A percentile compares a stretch with the other conserved stretches of the same genome.
These are phyloP conservation scores for Escovopsis sp. DNA, from an alignment of 2,329 filamentous ascomycete species.

Conservation along the genomic window DNA sequence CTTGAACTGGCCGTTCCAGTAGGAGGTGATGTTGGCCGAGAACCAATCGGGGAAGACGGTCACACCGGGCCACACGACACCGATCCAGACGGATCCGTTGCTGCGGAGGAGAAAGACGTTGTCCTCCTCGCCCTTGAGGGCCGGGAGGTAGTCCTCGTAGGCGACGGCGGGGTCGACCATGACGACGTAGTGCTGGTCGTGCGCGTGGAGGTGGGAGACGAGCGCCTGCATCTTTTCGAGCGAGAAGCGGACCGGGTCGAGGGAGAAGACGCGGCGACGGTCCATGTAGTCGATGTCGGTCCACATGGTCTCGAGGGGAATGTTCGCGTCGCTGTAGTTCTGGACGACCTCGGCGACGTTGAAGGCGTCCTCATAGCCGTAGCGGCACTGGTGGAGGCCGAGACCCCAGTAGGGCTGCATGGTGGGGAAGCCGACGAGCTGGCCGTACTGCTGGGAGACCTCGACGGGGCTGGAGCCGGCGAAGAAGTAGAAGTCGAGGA, in stretches of 20 bases:
- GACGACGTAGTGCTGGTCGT: slow-evolving; percentile 55
- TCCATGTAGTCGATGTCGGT: slow-evolving; percentile 61
- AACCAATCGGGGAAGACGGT: slow-evolving; percentile 70
- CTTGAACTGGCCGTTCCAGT: slow-evolving; percentile 55
- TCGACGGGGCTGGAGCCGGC: slow-evolving; percentile 53
- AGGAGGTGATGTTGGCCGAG: slow-evolving; percentile 43
- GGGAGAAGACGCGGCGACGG: slow-evolving; percentile 37
- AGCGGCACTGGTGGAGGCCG: slow-evolving; percentile 69
- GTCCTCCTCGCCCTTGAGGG: slow-evolving; percentile 25
- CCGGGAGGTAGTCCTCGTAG: slow-evolving; percentile 29
- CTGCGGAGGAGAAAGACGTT: slow-evolving; percentile 32
- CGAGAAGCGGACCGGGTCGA: slow-evolving; percentile 53
- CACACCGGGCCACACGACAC: slow-evolving; percentile 65
- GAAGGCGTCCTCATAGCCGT: slow-evolving; percentile 65
- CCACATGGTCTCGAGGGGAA: slow-evolving; percentile 63
- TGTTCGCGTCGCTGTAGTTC: slow-evolving; percentile 46
- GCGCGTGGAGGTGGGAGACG: slow-evolving; percentile 47
- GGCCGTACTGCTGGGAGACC: slow-evolving; percentile 56
- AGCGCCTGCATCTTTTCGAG: slow-evolving; percentile 47
- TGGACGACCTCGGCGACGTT: slow-evolving; percentile 50
- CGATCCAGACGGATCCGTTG: slow-evolving; percentile 42
- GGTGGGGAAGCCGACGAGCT: slow-evolving; percentile 51
- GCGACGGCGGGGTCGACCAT: slow-evolving; percentile 62
- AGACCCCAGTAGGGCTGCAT: slow-evolving; percentile 74
- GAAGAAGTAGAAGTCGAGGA: slow-evolving; percentile 67